Evolutionary conservation across 768 basidiomycete species (phyloP), one percentile per base, ranked within the genome.

Genomic region (Kwoniella mangroviensis): DNA sequence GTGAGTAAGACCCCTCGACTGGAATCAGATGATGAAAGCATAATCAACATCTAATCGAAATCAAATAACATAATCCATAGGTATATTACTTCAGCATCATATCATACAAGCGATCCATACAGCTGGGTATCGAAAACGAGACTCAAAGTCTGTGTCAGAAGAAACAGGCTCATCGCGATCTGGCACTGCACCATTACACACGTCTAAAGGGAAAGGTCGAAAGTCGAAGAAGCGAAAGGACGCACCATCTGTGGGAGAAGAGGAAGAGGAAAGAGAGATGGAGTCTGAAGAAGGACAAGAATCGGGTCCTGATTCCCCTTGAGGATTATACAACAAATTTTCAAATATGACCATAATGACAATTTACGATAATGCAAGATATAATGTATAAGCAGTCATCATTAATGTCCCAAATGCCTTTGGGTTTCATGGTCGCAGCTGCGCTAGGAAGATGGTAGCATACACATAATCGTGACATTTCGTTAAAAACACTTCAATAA

Each of bases 51-150:
- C 19, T 49, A 0, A 55, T 28, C 43, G 12, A 49, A 34, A 4
- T 34, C 6, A 4, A 34, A 7, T 0, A 7, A 0, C 1, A 1
- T 34, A 45, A 73, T 71, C 28, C 6, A n/a, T 54, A 73, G 72
- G 72, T 21, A 64, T 74, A 6, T 17, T 74, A 22, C 51, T 74
- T 13, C 65, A 74, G 59, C 69, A 70, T 54, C 60, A 64, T 51
- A 59, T 74, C 13, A 54, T 74, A 19, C 3, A 53, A 41, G 28
- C 63, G 40, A 56, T 72, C 13, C 49, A 45, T 53, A 26, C 28
- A 21, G 55, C 69, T 7, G 69, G 69, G 1, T 70, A 70, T 55
- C 11, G 58, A 53, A 64, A 53, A 21, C 15, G 1, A 19, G 19
- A 26, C 3, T 26, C 58, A 21, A 0, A 54, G 0, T 0, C 53